Conservation (phyloP, 176 grass and related monocot species). For the Olyra latifolia region DNA sequence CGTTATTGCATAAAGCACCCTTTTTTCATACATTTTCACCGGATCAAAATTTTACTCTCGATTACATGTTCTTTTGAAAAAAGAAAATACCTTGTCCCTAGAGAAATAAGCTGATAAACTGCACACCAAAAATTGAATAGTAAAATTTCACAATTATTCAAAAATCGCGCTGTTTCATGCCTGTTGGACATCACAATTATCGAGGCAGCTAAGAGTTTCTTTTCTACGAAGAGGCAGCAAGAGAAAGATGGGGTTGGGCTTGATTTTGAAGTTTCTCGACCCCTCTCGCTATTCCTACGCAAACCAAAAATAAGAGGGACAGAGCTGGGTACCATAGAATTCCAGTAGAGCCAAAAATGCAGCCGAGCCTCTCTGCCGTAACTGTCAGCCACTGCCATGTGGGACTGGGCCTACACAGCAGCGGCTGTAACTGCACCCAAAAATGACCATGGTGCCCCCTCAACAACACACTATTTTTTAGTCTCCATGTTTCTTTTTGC, state of each 20-base stretch:
- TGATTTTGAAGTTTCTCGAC: conserved; percentile 6
- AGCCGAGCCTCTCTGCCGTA: no score
- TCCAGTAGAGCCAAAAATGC: neutral
- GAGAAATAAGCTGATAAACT: neutral
- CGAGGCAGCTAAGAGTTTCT: conserved; percentile 2
- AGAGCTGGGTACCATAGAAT: neutral
- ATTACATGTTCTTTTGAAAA: neutral
- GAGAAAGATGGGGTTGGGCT: neutral
- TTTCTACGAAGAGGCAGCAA: no score
- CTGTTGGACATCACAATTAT: conserved; percentile 1
- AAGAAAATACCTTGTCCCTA: neutral
- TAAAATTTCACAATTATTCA: neutral
- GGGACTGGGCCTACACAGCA: no score
- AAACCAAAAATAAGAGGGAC: neutral
- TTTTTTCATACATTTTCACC: neutral
- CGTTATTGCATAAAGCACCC: neutral
- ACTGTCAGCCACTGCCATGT: no score
- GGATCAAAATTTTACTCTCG: neutral
- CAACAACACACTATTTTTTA: no score
- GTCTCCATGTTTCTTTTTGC: no score
- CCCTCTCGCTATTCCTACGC: conserved; percentile 27
- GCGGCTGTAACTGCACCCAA: no score
- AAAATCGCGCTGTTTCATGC: neutral
- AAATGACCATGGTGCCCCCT: no score
- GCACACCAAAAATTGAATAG: neutral